A percentile compares a stretch with the other conserved stretches of the same genome.
These are phyloP conservation scores for Fusarium sp. DNA, from an alignment of 2,329 filamentous ascomycete genomes.

Conservation along the genomic window DNA sequence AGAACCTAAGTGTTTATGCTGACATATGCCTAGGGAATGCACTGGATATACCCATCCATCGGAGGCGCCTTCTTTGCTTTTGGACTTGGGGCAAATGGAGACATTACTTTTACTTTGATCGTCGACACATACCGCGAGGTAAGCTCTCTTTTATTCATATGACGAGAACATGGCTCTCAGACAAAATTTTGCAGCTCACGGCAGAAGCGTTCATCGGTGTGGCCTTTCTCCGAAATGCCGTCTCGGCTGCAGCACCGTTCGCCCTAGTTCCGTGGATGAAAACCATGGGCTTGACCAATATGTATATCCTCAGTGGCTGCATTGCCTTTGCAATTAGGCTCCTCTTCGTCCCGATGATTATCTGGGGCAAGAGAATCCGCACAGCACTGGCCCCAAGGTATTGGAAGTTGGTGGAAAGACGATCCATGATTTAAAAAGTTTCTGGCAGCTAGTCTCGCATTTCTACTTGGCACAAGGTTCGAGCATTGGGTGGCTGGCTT, in stretches of 20 bases:
- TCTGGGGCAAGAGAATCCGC: conserved; percentile 49
- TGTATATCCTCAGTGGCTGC: conserved; percentile 44
- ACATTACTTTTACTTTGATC: conserved; percentile 51
- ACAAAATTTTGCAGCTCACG: conserved; percentile 17
- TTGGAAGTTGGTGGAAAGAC: conserved; percentile 36
- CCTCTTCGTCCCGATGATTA: conserved; percentile 45
- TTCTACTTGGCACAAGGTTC: not conserved
- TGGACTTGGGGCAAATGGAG: conserved; percentile 53
- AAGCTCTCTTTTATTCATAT: not conserved
- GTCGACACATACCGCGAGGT: conserved; percentile 51
- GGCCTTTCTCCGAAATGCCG: conserved; percentile 48
- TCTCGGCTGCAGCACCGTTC: conserved; percentile 46
- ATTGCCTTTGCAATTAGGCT: conserved; percentile 41
- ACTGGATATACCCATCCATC: conserved; percentile 55
- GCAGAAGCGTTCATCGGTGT: conserved; percentile 48
- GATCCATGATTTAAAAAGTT: conserved; percentile 19
- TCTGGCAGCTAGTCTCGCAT: not conserved
- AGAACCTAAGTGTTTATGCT: not conserved
- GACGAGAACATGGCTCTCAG: not conserved
- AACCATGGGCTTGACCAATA: conserved; percentile 45
- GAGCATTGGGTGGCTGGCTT: not conserved
- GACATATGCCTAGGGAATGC: conserved; percentile 51
- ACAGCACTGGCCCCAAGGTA: conserved; percentile 37
- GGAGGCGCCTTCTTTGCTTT: conserved; percentile 53
- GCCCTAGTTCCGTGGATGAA: conserved; percentile 47